Evolutionary conservation across 306 rosid species (phyloP).

Genomic region (Fragaria vesca): DNA sequence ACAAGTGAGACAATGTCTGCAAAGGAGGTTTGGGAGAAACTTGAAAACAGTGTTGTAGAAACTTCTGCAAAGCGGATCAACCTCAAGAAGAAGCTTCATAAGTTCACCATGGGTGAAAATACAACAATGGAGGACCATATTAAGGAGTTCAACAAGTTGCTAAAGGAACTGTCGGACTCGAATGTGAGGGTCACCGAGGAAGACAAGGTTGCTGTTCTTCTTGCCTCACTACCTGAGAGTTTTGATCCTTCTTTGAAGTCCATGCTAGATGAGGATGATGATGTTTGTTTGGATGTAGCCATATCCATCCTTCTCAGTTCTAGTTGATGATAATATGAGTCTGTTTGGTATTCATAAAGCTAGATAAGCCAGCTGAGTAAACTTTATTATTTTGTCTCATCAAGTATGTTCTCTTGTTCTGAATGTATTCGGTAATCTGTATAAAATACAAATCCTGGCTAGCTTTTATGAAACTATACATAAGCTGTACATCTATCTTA

Average conservation of each 20-base stretch:
- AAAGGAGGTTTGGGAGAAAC: not conserved
- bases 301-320: not conserved
- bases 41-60: not conserved
- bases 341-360: not conserved
- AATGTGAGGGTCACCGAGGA: not conserved
- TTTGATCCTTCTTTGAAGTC: not conserved
- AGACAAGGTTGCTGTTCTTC: slow-evolving; percentile 1
- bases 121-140: slow-evolving; percentile 1
- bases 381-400: not conserved
- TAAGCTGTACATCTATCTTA: too few species aligned
- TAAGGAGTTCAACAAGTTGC: not conserved
- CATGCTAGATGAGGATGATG: not conserved
- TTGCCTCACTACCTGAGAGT: not conserved
- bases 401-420: not conserved
- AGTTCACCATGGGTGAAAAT: not conserved
- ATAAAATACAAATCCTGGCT: too few species aligned
- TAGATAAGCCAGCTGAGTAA: not conserved
- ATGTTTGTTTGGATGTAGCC: not conserved
- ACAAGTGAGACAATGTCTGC: not conserved
- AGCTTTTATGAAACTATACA: too few species aligned
- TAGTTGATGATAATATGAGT: not conserved
- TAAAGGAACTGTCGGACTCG: not conserved
- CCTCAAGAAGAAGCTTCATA: not conserved
- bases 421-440: too few species aligned
- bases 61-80: not conserved